A percentile compares a stretch with the other conserved stretches of the same genome.
Conservation (phyloP, 2,329 filamentous ascomycete species). For the Dendrostoma leiphaemia region DNA sequence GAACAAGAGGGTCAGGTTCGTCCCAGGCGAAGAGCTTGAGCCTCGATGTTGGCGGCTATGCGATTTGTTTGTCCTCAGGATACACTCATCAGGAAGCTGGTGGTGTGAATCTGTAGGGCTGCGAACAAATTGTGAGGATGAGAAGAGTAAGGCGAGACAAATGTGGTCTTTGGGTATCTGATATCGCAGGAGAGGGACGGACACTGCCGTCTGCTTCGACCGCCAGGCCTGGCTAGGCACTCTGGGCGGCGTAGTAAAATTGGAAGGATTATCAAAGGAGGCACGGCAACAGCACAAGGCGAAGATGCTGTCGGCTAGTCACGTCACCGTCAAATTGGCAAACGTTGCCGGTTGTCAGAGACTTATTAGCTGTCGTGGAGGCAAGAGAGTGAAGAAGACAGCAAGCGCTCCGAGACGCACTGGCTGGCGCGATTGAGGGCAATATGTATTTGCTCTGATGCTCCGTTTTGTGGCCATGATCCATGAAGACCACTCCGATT, state of each 20-base stretch:
- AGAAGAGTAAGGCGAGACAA: slow-evolving; percentile 1
- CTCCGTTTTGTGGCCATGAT: not conserved
- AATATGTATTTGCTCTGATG: not conserved
- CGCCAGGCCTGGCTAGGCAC: too few species aligned
- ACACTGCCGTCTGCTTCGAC: slow-evolving; percentile 1
- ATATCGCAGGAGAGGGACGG: not conserved
- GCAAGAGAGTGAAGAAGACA: too few species aligned
- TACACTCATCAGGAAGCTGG: not conserved
- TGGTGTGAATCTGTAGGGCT: slow-evolving; percentile 1
- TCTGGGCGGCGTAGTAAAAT: too few species aligned
- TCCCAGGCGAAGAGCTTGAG: not conserved
- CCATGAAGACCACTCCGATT: slow-evolving; percentile 7
- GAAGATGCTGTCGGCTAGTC: not conserved
- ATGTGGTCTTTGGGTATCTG: not conserved
- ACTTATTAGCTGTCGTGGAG: too few species aligned
- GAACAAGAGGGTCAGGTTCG: not conserved
- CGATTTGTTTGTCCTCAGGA: slow-evolving; percentile 6
- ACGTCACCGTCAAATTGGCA: not conserved
- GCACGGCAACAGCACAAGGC: not conserved
- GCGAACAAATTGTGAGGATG: not conserved
- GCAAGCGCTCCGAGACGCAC: not conserved
- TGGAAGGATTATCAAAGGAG: too few species aligned
- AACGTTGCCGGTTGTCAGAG: too few species aligned
- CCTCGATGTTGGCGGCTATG: not conserved
- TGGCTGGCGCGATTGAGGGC: slow-evolving; percentile 10